Percentiles rank a stretch among this genome's conserved stretches.
Conservation (phyloP, 2,329 filamentous ascomycete genomes). For the Zymoseptoria passerinii region DNA sequence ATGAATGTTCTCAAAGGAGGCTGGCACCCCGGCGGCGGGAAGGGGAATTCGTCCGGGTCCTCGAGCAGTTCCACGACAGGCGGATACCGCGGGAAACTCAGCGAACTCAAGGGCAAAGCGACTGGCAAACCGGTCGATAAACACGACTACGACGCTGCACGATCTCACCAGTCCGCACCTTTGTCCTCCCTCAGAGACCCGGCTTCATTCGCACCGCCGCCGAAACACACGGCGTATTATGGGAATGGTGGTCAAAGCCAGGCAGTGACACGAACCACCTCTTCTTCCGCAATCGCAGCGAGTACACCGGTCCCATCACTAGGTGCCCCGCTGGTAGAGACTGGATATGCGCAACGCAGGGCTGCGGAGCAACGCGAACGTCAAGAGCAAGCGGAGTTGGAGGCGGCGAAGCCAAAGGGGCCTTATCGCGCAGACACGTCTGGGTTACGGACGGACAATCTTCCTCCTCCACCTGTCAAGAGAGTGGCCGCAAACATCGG, state of each 20-base stretch:
- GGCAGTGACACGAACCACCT: conserved; percentile 2
- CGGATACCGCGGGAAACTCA: conserved; percentile 32
- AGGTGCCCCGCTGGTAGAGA: conserved; percentile 37
- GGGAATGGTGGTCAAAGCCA: conserved; percentile 35
- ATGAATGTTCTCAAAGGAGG: conserved; percentile 36
- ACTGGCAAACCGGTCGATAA: conserved; percentile 36
- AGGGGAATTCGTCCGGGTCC: conserved; percentile 3
- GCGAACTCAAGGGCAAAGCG: conserved; percentile 31
- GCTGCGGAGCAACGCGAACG: conserved; percentile 25
- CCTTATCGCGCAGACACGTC: conserved; percentile 64
- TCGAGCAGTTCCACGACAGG: conserved; percentile 48
- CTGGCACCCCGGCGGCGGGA: conserved; percentile 39
- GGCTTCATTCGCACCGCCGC: conserved; percentile 67
- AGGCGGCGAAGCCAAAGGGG: conserved; percentile 43
- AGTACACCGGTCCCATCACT: conserved; percentile 22
- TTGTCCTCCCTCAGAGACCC: conserved; percentile 64
- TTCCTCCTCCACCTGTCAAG: conserved; percentile 63
- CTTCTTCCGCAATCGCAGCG: neutral
- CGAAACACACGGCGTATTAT: conserved; percentile 53
- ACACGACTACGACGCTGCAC: conserved; percentile 35
- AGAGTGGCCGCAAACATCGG: conserved; percentile 27
- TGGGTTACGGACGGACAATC: conserved; percentile 57
- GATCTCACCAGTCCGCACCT: conserved; percentile 52
- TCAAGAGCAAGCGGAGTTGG: conserved; percentile 29
- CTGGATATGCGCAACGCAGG: conserved; percentile 18